Conservation (phyloP, 805 yeast genomes). For the Metschnikowia sp. region DNA sequence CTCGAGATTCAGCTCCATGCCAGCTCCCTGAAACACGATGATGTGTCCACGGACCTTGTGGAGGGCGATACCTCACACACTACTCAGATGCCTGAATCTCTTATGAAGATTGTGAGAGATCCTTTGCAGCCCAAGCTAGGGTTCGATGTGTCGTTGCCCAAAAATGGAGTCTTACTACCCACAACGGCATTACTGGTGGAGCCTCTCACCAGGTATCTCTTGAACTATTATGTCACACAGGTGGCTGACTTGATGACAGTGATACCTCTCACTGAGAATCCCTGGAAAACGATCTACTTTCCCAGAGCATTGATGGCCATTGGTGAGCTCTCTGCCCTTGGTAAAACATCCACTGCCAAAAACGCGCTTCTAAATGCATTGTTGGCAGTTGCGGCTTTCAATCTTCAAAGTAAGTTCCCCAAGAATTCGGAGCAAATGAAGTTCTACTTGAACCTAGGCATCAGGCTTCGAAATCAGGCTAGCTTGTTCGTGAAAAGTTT, state of each 20-base stretch:
- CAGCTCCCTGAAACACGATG: slow-evolving; percentile 26
- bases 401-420: slow-evolving; percentile 67
- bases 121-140: slow-evolving; percentile 41
- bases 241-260: slow-evolving; percentile 82
- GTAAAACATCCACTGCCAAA: slow-evolving; percentile 70
- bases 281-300: slow-evolving; percentile 84
- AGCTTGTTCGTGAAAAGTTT: slow-evolving; percentile 61
- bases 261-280: slow-evolving; percentile 67
- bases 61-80: slow-evolving; percentile 31
- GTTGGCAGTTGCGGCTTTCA: slow-evolving; percentile 78
- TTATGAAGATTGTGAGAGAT: slow-evolving; percentile 48
- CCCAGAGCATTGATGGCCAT: slow-evolving; percentile 80
- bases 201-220: slow-evolving; percentile 67
- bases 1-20: slow-evolving; percentile 45
- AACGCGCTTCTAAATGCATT: slow-evolving; percentile 76
- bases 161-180: slow-evolving; percentile 39
- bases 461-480: slow-evolving; percentile 72
- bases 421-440: slow-evolving; percentile 65
- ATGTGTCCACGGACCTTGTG: slow-evolving; percentile 30
- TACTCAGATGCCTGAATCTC: slow-evolving; percentile 49
- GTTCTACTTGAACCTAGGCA: slow-evolving; percentile 68
- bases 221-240: slow-evolving; percentile 67
- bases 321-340: slow-evolving; percentile 75
- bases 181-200: slow-evolving; percentile 59
- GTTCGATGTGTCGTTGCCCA: slow-evolving; percentile 36